Percentiles rank a stretch among this genome's conserved stretches.
Evolutionary conservation across 805 yeast genomes (phyloP).

Genomic region (Candida ipomoeae): DNA sequence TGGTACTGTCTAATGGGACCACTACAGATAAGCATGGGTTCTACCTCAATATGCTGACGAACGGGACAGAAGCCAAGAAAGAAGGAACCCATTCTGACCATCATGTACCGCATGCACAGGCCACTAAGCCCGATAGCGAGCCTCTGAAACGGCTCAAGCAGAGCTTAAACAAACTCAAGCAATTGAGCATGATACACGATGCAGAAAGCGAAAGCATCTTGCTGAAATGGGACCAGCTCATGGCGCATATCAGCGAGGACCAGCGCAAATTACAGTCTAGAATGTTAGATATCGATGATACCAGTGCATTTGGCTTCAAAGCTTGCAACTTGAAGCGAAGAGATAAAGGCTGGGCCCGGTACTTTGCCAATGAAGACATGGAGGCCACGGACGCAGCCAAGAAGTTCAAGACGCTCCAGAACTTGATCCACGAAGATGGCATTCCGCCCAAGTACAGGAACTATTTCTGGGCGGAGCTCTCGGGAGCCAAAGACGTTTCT

Average conservation of each 20-base stretch:
- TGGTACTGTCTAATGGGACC: slow-evolving; percentile 17
- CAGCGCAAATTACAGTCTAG: slow-evolving; percentile 1
- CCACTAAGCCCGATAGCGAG: not conserved
- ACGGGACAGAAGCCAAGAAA: not conserved
- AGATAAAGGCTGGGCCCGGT: slow-evolving; percentile 10
- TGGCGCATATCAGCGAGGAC: slow-evolving; percentile 28
- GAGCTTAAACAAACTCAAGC: slow-evolving; percentile 28
- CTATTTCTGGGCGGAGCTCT: slow-evolving; percentile 50
- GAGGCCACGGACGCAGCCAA: slow-evolving; percentile 4
- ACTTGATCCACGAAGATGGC: slow-evolving; percentile 39
- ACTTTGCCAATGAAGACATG: slow-evolving; percentile 20
- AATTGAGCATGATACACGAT: slow-evolving; percentile 44
- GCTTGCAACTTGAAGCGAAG: slow-evolving; percentile 32
- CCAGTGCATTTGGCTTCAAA: slow-evolving; percentile 34
- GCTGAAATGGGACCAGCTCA: slow-evolving; percentile 44
- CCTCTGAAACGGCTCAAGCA: slow-evolving; percentile 1
- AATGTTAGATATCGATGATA: slow-evolving; percentile 1
- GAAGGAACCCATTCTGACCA: not conserved
- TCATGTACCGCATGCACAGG: not conserved
- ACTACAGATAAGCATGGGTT: slow-evolving; percentile 50
- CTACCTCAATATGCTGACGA: slow-evolving; percentile 22
- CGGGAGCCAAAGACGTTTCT: slow-evolving; percentile 42
- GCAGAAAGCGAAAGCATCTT: slow-evolving; percentile 34
- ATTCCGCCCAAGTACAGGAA: slow-evolving; percentile 47
- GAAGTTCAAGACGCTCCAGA: slow-evolving; percentile 13